Percentiles rank a stretch among this genome's conserved stretches.
phyloP scores from a whole-genome alignment of 1,139 yeast species.

The Pichia sp. region DNA sequence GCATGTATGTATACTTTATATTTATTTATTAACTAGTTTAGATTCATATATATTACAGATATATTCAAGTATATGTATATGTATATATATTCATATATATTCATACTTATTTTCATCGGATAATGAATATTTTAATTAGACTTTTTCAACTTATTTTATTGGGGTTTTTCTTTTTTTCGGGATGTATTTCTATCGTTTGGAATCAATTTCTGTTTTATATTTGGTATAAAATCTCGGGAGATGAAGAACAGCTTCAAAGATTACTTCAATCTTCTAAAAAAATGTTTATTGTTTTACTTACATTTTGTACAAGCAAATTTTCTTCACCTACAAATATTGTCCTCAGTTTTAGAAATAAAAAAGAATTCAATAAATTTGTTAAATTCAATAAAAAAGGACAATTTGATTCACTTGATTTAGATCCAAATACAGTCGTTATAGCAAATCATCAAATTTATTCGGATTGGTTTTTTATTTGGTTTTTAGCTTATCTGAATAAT shows the following conservation, averaged over 20 bases:
- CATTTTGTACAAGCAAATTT: slow-evolving; percentile 36
- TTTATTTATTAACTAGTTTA: no score
- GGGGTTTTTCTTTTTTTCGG: slow-evolving; percentile 36
- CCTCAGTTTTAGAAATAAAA: slow-evolving; percentile 35
- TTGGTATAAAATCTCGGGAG: no score
- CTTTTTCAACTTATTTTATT: slow-evolving; percentile 31
- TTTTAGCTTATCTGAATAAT: slow-evolving; percentile 63
- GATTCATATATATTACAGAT: no score
- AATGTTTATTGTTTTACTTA: slow-evolving; percentile 43
- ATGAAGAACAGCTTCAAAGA: no score
- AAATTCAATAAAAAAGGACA: slow-evolving; percentile 17
- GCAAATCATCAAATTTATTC: slow-evolving; percentile 91
- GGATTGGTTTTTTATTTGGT: slow-evolving; percentile 95
- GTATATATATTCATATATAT: no score
- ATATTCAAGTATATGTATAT: no score
- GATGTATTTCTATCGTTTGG: slow-evolving; percentile 42
- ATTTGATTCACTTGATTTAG: slow-evolving; percentile 26
- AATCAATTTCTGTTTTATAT: slow-evolving; percentile 34
- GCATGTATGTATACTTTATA: no score
- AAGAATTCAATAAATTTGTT: slow-evolving; percentile 27
- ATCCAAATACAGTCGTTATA: slow-evolving; percentile 54
- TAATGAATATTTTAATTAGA: no score
- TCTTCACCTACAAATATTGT: slow-evolving; percentile 39
- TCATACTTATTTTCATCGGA: no score
- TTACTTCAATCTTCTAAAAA: slow-evolving; percentile 42